These are phyloP conservation scores for Vicia faba DNA, from an alignment of 306 rosid genomes.

Conservation along the genomic window DNA sequence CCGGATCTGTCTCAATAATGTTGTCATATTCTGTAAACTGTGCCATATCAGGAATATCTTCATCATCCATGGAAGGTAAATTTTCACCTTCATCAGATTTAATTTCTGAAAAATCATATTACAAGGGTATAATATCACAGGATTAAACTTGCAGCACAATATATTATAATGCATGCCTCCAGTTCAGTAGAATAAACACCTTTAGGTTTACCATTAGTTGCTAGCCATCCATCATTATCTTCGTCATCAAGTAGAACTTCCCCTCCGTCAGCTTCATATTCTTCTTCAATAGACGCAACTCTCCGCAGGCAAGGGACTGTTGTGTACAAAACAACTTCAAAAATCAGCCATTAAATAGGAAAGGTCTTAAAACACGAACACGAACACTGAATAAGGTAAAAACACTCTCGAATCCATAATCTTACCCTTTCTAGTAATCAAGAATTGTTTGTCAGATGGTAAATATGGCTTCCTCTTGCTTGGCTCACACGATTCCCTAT, in stretches of 20 bases:
- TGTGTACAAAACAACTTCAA: conserved; percentile 31
- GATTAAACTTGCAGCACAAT: conserved; percentile 2
- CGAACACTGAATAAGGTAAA: not conserved
- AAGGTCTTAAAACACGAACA: not conserved
- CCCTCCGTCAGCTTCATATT: conserved; percentile 94
- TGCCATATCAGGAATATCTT: conserved; percentile 90
- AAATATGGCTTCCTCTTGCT: conserved; percentile 87
- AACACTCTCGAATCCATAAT: conserved; percentile 5
- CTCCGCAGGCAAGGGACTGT: conserved; percentile 94
- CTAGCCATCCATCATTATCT: conserved; percentile 97
- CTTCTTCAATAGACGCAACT: conserved; percentile 92
- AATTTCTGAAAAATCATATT: conserved; percentile 47
- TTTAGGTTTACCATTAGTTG: conserved; percentile 94
- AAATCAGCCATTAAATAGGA: conserved; percentile 27
- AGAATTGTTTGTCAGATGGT: conserved; percentile 82
- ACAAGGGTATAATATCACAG: conserved; percentile 21
- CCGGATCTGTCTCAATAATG: conserved; percentile 75
- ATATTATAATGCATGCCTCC: not conserved
- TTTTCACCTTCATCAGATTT: conserved; percentile 75
- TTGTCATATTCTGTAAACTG: conserved; percentile 82
- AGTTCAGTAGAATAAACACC: conserved; percentile 51
- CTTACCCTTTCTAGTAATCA: conserved; percentile 90
- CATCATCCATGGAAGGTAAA: conserved; percentile 91
- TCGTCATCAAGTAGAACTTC: conserved; percentile 91
- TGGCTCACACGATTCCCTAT: conserved; percentile 94